Base-by-base conservation (phyloP, 2,329 filamentous ascomycete genomes). In the Dactylellina drechsleri region DNA sequence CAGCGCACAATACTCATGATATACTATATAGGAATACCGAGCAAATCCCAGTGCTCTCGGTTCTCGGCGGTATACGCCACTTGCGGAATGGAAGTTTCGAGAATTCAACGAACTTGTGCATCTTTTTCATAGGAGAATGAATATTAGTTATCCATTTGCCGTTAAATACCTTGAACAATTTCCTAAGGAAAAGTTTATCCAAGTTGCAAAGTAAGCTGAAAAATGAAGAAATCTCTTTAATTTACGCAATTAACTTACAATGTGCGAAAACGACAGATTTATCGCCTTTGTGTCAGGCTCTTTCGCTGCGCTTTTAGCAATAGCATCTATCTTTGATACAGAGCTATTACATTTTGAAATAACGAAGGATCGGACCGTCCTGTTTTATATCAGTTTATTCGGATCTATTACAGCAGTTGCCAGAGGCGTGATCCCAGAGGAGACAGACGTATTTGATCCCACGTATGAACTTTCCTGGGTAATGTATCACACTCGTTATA, bases 101-200 rank as follows among this genome's bases (percentile, higher is more conserved):
- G 94, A 98, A 81, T 99, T 98, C 85, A 99, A 99, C 80, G 95
- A 99, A 82, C 86, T 99, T 0, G 90, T 91, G 67, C 95, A 99
- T 82, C 86, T 98, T 1, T 99, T 98, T 79, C 88, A 93, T 74
- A 91, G 94, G 77, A 89, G 95, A 18, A 85, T 94, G 49, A 93
- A 96, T 77, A 96, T 98, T 91, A 97, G 95, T 0, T 93, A 95
- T 80, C 93, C 94, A 0, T 97, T 92, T 81, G 94, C 95, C 1
- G 92, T 91, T 40, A 88, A 92, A 56, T 99, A 99, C 79, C 87
- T 99, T 26, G 92, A 97, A 77, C 94, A 98, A 77, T 99, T 99
- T 76, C 95, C 95, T 0, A 98, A 98, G 81, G 90, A 93, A 80
- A 96, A 97, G 83, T 95, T 90, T 0, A 91, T 95, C 76, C 93